phyloP scores from a whole-genome alignment of 2,329 filamentous ascomycete genomes.

The Aspergillus persii region DNA sequence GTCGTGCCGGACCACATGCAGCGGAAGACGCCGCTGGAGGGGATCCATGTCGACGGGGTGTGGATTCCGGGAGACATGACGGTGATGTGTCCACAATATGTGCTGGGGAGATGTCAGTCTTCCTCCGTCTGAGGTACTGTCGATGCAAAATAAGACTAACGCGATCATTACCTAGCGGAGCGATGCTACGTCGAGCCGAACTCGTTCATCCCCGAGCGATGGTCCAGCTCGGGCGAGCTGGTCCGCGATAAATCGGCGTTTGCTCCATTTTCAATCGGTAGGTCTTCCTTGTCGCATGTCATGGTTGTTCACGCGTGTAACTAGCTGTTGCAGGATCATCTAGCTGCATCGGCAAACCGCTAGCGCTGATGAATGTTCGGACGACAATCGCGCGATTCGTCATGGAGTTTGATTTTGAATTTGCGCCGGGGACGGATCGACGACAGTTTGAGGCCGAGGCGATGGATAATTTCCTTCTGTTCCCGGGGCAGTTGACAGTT shows the following conservation, averaged over 20 bases:
- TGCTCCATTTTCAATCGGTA: not conserved
- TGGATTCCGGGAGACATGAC: not conserved
- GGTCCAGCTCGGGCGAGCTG: not conserved
- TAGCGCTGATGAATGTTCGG: slow-evolving; percentile 39
- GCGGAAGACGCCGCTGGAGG: not conserved
- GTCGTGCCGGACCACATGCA: not conserved
- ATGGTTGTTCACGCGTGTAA: too few relatives aligned
- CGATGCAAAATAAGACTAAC: not conserved
- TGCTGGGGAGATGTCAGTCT: not conserved
- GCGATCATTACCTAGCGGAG: not conserved
- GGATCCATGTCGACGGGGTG: not conserved
- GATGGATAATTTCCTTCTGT: slow-evolving; percentile 38
- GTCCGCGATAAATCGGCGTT: not conserved
- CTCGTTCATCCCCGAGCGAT: not conserved
- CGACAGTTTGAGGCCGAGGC: slow-evolving; percentile 29
- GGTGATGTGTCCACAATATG: not conserved
- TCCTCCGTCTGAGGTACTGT: too few relatives aligned
- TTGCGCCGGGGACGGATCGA: slow-evolving; percentile 39
- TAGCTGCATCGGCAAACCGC: slow-evolving; percentile 37
- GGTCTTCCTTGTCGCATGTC: too few relatives aligned
- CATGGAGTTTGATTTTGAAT: slow-evolving; percentile 33
- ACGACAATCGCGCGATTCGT: slow-evolving; percentile 34
- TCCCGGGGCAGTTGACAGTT: slow-evolving; percentile 16
- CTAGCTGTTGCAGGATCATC: slow-evolving; percentile 23
- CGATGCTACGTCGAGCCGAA: not conserved